Evolutionary conservation across 176 grass and related monocot genomes (phyloP).

Genomic region (Phyllostachys edulis): DNA sequence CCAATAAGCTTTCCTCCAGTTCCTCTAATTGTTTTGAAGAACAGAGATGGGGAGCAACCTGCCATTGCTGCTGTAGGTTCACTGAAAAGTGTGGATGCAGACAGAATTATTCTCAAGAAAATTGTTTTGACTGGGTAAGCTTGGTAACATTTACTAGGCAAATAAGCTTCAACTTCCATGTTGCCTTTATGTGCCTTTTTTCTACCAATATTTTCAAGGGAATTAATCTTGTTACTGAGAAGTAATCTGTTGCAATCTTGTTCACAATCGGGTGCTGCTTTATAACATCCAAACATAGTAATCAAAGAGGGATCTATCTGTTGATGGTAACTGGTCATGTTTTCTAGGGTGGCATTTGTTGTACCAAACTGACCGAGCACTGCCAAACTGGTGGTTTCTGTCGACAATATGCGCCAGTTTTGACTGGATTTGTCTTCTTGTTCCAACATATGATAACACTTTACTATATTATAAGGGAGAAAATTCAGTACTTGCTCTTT

Average conservation of each 20-base stretch:
- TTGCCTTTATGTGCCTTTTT: background rate
- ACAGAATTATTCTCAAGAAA: constrained; percentile 88
- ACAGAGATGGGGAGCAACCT: constrained; percentile 57
- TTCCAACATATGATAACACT: no score
- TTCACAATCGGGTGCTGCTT: background rate
- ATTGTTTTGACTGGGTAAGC: constrained; percentile 92
- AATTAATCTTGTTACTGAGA: background rate
- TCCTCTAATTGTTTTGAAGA: constrained; percentile 83
- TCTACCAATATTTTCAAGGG: background rate
- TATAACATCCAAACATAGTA: background rate
- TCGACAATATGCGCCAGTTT: background rate
- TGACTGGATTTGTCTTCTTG: background rate
- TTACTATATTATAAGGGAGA: no score
- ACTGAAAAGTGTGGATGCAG: constrained; percentile 77
- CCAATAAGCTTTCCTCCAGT: constrained; percentile 73
- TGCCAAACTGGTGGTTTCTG: background rate
- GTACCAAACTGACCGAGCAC: background rate
- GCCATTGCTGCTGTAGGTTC: constrained; percentile 73
- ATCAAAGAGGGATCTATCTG: background rate
- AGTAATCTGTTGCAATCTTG: background rate
- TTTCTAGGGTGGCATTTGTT: background rate
- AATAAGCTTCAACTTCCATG: background rate
- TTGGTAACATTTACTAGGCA: constrained; percentile 24
- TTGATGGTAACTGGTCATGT: no score
- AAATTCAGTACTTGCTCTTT: background rate